Evolutionary conservation across 306 rosid species (phyloP), one percentile per base, ranked within the genome.

Genomic region (Sechiopsis laciniata): DNA sequence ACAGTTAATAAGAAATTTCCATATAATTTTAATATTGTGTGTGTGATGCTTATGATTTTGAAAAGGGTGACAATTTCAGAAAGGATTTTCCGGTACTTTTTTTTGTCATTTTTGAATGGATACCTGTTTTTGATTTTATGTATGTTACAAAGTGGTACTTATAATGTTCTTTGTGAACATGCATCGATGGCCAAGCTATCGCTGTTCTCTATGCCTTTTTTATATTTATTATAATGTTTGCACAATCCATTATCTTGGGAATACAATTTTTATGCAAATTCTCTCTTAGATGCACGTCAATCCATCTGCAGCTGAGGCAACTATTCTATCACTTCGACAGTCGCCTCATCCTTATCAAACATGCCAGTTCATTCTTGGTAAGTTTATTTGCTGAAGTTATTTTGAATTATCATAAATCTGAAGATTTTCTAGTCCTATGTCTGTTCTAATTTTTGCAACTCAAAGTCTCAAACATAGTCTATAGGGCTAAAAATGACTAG

Each of bases 301-400:
- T 79, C 92, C 90, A 40, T 87, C 77, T 67, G 87, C 88, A 61
- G 88, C 97, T 12, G 97, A 93, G 84, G 88, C 91, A 51, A 85
- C 91, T 70, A 80, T 93, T 26, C 65, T 87, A 83, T 83, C 94
- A 37, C 84, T 93, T 35, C 81, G 89, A 37, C 90, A 80, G 75
- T 78, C 98, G 68, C 88, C 91, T 71, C 97, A 87, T 74, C 98
- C 98, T 8, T 93, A 90, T 68, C 86, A 83, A 78, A 82, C 90
- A 72, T 93, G 98, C 74, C 88, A 90, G 77, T 93, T 85, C 83
- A 90, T 93, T 79, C 96, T 93, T 71, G 97, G 98, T 90, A 73
- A 77, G 93, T 70, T 29, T 46, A 29, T 61, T 61, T 32, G 6
- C 12, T 61, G 68, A 15, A 61, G 68, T 29, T 24, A 32, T 29